phyloP scores from a whole-genome alignment of 1,284 basidiomycete genomes.

The Microbotryum violaceum region DNA sequence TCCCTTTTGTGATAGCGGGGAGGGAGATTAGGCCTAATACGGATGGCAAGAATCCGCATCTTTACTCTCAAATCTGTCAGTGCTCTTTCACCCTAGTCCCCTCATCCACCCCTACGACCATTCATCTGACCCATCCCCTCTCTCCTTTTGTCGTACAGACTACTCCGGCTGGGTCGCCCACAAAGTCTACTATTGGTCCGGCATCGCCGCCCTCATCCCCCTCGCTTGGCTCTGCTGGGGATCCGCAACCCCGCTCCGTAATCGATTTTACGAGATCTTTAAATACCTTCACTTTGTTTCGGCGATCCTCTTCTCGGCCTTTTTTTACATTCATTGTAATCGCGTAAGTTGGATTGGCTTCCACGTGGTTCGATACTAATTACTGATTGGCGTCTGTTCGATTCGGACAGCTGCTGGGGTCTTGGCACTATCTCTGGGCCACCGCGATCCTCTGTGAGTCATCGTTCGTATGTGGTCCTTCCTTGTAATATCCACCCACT shows the following conservation, averaged over 20 bases:
- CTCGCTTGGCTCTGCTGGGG: slow-evolving; percentile 39
- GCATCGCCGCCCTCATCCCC: slow-evolving; percentile 43
- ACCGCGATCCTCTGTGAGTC: slow-evolving; percentile 38
- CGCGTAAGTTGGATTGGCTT: slow-evolving; percentile 39
- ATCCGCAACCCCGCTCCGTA: slow-evolving; percentile 42
- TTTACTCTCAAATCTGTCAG: slow-evolving; percentile 26
- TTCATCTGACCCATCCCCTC: neutral
- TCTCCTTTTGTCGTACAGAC: neutral
- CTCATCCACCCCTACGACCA: neutral
- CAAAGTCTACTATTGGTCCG: slow-evolving; percentile 40
- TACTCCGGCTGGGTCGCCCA: no score
- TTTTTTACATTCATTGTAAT: slow-evolving; percentile 44
- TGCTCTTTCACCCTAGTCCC: slow-evolving; percentile 9
- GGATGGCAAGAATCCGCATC: slow-evolving; percentile 23
- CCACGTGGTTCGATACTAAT: slow-evolving; percentile 42
- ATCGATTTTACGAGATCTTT: slow-evolving; percentile 45
- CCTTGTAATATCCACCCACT: no score
- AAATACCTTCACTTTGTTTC: slow-evolving; percentile 41
- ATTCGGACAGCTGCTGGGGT: neutral
- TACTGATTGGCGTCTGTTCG: neutral
- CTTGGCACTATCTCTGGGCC: slow-evolving; percentile 43
- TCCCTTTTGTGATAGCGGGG: slow-evolving; percentile 31
- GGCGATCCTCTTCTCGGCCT: slow-evolving; percentile 33
- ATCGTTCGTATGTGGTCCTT: no score
- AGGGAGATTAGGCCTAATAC: slow-evolving; percentile 26